Conservation (phyloP, 1,284 basidiomycete genomes). For the Heterobasidion occidentale region DNA sequence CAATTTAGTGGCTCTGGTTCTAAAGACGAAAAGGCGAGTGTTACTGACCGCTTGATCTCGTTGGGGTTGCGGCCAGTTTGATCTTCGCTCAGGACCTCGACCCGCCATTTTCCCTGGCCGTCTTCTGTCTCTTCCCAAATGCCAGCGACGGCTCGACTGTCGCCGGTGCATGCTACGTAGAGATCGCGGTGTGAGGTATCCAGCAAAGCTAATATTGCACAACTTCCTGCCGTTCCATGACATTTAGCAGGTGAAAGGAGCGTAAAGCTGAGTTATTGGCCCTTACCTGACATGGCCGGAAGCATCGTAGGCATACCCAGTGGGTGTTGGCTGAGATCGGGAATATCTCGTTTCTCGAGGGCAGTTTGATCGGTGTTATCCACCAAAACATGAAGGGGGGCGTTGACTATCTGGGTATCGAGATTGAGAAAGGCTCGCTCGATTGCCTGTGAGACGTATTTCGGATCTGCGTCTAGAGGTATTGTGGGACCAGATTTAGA, state of each 20-base stretch:
- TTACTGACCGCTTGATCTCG: constrained; percentile 61
- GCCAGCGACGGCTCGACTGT: constrained; percentile 93
- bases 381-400: constrained; percentile 69
- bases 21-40: not conserved
- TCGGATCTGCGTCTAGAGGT: constrained; percentile 48
- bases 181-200: constrained; percentile 77
- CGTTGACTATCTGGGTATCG: constrained; percentile 72
- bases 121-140: constrained; percentile 69
- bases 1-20: not conserved
- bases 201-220: constrained; percentile 79
- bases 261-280: not conserved
- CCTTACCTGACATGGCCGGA: constrained; percentile 68
- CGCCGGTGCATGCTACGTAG: constrained; percentile 90
- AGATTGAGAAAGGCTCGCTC: constrained; percentile 73
- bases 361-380: constrained; percentile 43
- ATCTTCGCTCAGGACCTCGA: constrained; percentile 90
- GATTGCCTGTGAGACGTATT: constrained; percentile 63
- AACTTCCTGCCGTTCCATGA: constrained; percentile 55
- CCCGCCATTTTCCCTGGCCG: constrained; percentile 68
- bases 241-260: constrained; percentile 5
- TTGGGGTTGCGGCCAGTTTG: constrained; percentile 90
- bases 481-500: constrained; percentile 14
- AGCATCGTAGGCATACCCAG: constrained; percentile 64
- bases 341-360: constrained; percentile 42
- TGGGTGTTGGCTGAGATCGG: constrained; percentile 66